Base-by-base conservation (phyloP, 345 rosid species). In the Salix brachista region DNA sequence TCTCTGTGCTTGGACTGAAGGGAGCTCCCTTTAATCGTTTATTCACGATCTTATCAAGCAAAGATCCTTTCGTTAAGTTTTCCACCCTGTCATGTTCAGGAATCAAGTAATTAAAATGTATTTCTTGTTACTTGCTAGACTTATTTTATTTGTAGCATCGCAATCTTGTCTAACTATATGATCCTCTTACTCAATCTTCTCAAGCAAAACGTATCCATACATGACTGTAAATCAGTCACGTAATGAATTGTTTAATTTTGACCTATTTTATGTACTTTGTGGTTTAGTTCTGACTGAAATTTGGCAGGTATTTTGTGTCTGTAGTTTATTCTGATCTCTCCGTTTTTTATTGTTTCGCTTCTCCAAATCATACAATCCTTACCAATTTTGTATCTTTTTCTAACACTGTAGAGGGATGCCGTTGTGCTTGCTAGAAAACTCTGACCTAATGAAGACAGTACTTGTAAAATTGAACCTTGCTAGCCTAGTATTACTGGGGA, bases 1-100 rank as follows among this genome's bases (percentile, higher is more conserved):
- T 79, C 75, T 79, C 88, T 72, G 48, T 86, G 83, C 83, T 83
- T 86, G 88, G 88, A 86, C 86, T 86, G 86, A 83, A 85, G 86
- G 88, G 86, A 85, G 88, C 88, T 86, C 86, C 83, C 81, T 79
- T 72, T 71, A 36, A 16, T 72, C 16, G n/a, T 69, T 56, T 61
- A n/a, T 41, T 75, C 64, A 73, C 23, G 9, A 23, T 54, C 14
- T 21, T 21, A 37, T n/a, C 39, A 18, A 7, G 19, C 42, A 12
- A 34, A 1, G 44, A 10, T 56, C 18, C 44, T 23, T 21, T 62
- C 14, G 56, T 25, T 39, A 2, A 69, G 44, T 13, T 37, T 26
- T 26, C 17, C 10, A 11, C 26, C 39, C 1, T 14, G 30, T 65
- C 67, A 16, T 65, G 36, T 28, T 44, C 50, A 11, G 14, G 50